Base-by-base conservation (phyloP, 768 basidiomycete genomes). In the Suillus luteus region DNA sequence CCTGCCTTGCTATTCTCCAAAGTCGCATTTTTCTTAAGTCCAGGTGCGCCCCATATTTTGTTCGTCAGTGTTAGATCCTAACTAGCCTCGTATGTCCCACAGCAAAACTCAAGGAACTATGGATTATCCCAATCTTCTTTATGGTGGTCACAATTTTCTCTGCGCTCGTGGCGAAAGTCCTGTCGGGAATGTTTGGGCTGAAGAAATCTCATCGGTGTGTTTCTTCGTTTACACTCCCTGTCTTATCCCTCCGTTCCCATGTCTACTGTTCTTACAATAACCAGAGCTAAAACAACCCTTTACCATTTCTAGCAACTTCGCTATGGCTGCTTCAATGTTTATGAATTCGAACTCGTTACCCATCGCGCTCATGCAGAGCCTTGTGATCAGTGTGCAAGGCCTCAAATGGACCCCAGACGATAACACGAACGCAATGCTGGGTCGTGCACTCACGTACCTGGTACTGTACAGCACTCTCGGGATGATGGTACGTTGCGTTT, bases 261-360 rank as follows among this genome's bases (percentile, higher is more conserved):
- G 51, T 24, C 35, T n/a, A 12, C 11, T 7, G 3, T 37, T 12
- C n/a, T 35, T 15, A 49, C 54, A 8, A 24, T 24, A 5, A 24
- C 12, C 22, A 48, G n/a, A 44, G 27, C 33, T 52, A 57, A 35
- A 35, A 57, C 14, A 19, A 12, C 19, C 10, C 52, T 17, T n/a
- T 3, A 1, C 41, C 0, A 54, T 9, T 5, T 51, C 15, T 68
- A 92, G 91, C 72, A 87, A 83, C 60, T 93, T 93, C 67, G 89
- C 89, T 8, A 88, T 89, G 74, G 91, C 92, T 0, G 89, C 91
- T 0, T 82, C 91, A 35, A 93, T 91, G 87, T 93, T 93, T 80
- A 92, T 95, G 90, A 96, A 95, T 75, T 93, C 92, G 3, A 98
- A 98, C 73, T 93, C 93, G 0, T 85, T 99, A 6, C 96, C 96